phyloP scores from a whole-genome alignment of 768 basidiomycete genomes.

The Mycena capillaripes region DNA sequence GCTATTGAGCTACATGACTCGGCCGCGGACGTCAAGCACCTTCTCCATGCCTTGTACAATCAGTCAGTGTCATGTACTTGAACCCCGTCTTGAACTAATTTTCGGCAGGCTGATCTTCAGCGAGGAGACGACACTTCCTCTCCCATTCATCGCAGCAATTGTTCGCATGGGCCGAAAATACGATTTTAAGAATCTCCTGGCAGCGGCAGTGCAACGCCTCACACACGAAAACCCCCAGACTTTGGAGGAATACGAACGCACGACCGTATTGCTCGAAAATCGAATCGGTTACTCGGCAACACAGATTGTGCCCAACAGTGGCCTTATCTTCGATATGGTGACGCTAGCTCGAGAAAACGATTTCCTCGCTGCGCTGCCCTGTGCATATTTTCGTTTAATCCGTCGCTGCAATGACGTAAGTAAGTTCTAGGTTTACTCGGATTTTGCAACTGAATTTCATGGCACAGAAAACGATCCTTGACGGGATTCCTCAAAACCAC shows the following conservation, averaged over 20 bases:
- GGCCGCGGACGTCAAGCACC: constrained; percentile 25
- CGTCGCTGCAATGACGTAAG: background rate
- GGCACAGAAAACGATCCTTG: background rate
- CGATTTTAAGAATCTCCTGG: constrained; percentile 12
- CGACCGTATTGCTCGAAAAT: background rate
- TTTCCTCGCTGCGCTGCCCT: background rate
- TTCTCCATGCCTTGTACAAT: constrained; percentile 32
- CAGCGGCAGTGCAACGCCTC: constrained; percentile 14
- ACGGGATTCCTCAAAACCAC: background rate
- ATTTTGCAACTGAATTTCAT: background rate
- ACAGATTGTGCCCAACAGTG: background rate
- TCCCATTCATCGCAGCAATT: constrained; percentile 7
- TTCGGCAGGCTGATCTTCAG: constrained; percentile 2
- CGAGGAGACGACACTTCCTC: background rate
- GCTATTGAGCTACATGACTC: constrained; percentile 29
- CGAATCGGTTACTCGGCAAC: background rate
- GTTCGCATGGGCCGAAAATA: constrained; percentile 22
- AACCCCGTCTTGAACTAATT: background rate
- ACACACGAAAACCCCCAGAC: constrained; percentile 15
- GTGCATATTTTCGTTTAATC: constrained; percentile 9
- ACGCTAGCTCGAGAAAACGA: constrained; percentile 1
- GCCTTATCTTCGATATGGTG: background rate
- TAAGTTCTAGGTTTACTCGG: background rate
- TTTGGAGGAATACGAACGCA: background rate
- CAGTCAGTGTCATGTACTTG: constrained; percentile 3